Base-by-base conservation (phyloP, 2,329 filamentous ascomycete species). In the Cladosporium sp. region DNA sequence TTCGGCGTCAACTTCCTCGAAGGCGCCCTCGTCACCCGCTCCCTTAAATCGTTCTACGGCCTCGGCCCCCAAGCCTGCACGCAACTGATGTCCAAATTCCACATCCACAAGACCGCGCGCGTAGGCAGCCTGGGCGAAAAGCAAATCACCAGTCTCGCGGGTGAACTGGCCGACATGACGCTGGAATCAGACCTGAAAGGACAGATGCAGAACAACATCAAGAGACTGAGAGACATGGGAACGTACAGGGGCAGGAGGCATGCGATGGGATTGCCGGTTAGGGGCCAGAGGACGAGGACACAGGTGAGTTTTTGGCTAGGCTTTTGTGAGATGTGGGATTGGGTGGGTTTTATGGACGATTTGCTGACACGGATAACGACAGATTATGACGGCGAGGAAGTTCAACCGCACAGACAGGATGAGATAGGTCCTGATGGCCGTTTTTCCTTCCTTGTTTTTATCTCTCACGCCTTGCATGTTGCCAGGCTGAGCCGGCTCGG, bases 191-290 rank as follows among this genome's bases (percentile, higher is more conserved):
- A 98, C 74, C 84, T 96, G 69, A 84, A 88, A 74, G 86, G 90
- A 75, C 82, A 91, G 66, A 80, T 97, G 43, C 85, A 89, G 73
- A 92, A 97, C 58, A 95, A 98, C 75, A 96, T 99, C 71, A 84
- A 84, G 76, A 84, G 94, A 66, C 75, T 99, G 78, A 91, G 91
- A 76, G 93, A 97, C 73, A 97, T 97, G 82, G 93, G 93, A 58
- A 89, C 90, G 4, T 96, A 96, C 76, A 84, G 95, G 62, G 95
- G 95, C 70, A 89, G 91, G 77, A 84, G 95, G 70, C 95, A 99
- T 82, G 94, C 94, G 65, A 93, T 98, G 90, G 88, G 89, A 67
- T 80, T 98, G 81, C 95, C 95, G 4, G 94, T 95, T 63, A 86
- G 95, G 71, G 95, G 95, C 71, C 95, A 99, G 81, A 87, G 85